phyloP scores from a whole-genome alignment of 2,329 filamentous ascomycete genomes.

The Curvularia verruculosa region DNA sequence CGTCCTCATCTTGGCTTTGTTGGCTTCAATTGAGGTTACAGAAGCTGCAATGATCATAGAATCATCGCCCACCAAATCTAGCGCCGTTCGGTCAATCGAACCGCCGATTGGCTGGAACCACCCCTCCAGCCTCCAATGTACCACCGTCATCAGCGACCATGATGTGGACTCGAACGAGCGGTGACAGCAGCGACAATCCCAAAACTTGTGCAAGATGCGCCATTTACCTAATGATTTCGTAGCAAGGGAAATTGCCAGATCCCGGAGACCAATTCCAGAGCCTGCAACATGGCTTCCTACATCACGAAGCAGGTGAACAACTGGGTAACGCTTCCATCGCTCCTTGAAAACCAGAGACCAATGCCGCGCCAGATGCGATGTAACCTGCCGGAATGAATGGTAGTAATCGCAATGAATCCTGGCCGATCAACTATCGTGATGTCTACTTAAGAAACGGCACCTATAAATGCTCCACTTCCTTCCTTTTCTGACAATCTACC shows the following conservation, averaged over 20 bases:
- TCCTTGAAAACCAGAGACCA: not conserved
- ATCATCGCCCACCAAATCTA: conserved; percentile 24
- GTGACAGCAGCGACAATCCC: not conserved
- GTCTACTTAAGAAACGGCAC: not conserved
- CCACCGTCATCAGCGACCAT: not conserved
- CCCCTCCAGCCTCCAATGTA: not conserved
- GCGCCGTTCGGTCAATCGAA: conserved; percentile 21
- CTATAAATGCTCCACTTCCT: not conserved
- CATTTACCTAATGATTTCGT: not conserved
- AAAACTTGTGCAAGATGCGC: not conserved
- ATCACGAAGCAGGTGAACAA: not conserved
- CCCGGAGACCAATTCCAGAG: not conserved
- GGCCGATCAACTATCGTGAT: not conserved
- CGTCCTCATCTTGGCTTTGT: conserved; percentile 43
- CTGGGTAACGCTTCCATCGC: not conserved
- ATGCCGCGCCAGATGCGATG: not conserved
- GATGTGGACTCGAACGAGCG: not conserved
- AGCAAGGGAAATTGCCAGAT: not conserved
- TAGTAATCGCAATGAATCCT: not conserved
- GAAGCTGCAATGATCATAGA: conserved; percentile 15
- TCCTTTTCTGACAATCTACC: not conserved
- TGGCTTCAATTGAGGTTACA: conserved; percentile 17
- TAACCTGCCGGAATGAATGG: not conserved
- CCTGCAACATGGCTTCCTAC: not conserved
- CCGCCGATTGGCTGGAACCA: conserved; percentile 12